A percentile compares a stretch with the other conserved stretches of the same genome.
Conservation (phyloP, 2,329 filamentous ascomycete species). For the Graphilbum sp. region DNA sequence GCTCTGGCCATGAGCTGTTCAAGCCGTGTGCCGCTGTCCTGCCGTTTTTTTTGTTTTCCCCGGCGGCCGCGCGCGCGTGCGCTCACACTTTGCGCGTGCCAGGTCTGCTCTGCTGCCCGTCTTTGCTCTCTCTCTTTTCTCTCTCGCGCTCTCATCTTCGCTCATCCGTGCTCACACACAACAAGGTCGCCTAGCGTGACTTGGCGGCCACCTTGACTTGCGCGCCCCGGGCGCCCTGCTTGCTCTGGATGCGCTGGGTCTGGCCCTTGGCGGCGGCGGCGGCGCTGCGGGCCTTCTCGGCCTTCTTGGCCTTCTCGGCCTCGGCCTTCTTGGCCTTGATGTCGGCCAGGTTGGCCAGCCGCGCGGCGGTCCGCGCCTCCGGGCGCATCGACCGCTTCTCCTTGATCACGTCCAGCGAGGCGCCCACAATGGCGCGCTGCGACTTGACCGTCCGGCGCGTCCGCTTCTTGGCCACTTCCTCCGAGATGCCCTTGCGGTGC, state of each 20-base stretch:
- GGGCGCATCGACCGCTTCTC: constrained; percentile 91
- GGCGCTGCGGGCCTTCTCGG: constrained; percentile 94
- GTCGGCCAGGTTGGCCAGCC: constrained; percentile 82
- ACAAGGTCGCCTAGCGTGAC: constrained; percentile 62
- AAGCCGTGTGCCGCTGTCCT: not conserved
- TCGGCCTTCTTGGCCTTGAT: constrained; percentile 97
- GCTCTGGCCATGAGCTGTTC: too few relatives aligned
- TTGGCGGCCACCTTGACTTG: constrained; percentile 71
- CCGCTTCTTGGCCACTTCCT: constrained; percentile 99
- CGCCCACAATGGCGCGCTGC: constrained; percentile 98
- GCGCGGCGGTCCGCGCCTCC: constrained; percentile 86
- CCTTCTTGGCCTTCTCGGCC: constrained; percentile 85
- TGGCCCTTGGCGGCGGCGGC: constrained; percentile 60
- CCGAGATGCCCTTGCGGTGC: constrained; percentile 99
- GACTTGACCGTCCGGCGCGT: constrained; percentile 95
- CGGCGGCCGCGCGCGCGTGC: too few relatives aligned
- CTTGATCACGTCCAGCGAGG: constrained; percentile 99
- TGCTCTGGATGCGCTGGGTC: constrained; percentile 69
- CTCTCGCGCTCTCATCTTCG: not conserved
- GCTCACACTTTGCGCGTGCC: too few relatives aligned
- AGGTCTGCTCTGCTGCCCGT: too few relatives aligned
- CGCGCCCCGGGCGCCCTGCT: constrained; percentile 92
- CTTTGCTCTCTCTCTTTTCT: not conserved
- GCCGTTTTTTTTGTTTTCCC: not conserved
- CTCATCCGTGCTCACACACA: not conserved